These are phyloP conservation scores for Panicum miliaceum DNA, from an alignment of 176 grass and related monocot genomes.

Conservation along the genomic window DNA sequence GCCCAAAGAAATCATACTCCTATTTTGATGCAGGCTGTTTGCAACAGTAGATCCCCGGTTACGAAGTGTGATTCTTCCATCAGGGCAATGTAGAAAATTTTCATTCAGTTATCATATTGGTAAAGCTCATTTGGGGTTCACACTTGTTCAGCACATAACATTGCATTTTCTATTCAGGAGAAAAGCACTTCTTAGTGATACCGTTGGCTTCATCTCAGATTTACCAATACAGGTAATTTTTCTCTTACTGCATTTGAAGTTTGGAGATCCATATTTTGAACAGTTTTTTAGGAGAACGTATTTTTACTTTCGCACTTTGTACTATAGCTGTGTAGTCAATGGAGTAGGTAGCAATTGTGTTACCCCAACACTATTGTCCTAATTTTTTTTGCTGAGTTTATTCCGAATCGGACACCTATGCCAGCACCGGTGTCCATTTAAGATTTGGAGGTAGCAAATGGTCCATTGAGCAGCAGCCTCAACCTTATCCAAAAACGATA, in stretches of 20 bases:
- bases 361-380: background rate
- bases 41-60: constrained; percentile 95
- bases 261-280: constrained; percentile 23
- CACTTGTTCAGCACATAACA: constrained; percentile 19
- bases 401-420: background rate
- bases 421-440: background rate
- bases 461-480: background rate
- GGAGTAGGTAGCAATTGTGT: background rate
- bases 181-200: constrained; percentile 89
- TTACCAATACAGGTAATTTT: constrained; percentile 87
- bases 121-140: constrained; percentile 23
- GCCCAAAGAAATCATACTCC: constrained; percentile 30
- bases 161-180: constrained; percentile 61
- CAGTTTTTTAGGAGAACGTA: background rate
- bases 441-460: constrained; percentile 22
- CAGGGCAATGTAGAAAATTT: constrained; percentile 62
- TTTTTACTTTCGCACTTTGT: background rate
- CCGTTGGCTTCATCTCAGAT: constrained; percentile 97
- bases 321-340: background rate
- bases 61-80: constrained; percentile 94
- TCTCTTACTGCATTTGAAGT: constrained; percentile 15
- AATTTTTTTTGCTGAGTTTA: background rate
- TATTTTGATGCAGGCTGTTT: constrained; percentile 71
- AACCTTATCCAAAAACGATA: constrained; percentile 22
- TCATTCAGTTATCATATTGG: constrained; percentile 39